Evolutionary conservation across 2,329 filamentous ascomycete genomes (phyloP), one percentile per base, ranked within the genome.

Genomic region (Phoma herbarum): DNA sequence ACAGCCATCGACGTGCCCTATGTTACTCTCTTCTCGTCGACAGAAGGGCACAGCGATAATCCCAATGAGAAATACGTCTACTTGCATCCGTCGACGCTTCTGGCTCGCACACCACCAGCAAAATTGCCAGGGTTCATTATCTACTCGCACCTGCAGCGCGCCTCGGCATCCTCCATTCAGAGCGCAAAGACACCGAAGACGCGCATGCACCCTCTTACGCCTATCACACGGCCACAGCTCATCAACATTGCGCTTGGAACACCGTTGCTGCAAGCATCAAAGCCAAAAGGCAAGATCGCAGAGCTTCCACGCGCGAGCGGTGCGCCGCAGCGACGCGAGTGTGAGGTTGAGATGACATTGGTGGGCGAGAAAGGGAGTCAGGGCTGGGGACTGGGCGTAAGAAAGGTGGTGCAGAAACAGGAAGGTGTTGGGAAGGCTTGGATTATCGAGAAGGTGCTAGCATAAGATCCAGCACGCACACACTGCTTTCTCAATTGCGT

Each of bases 1-100:
- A 87, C 93, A n/a, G 91, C 93, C 1, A 96, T 95, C 64, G 93
- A 98, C 67, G 91, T 98, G 2, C 91, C 94, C 0, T 99, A 98
- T 73, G 77, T 96, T 7, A 93, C 95, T 0, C 87, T 99, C 4
- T 87, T 93, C 65, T 88, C 92, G 0, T 82, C 92, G 60, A 75
- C 86, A 42, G 71, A 82, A 20, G 39, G 69, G 20, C 69, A 70
- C 49, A 83, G 48, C 57, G 76, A 68, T 71, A 76, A 81, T 16
- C 79, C 82, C 16, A 67, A 83, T 28, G 87, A 91, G 52, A 84
- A 85, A 54, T 88, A 89, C 29, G 92, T 97, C 2, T 98, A 91
- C 73, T 86, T 98, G 43, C 95, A 98, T 75, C 93, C 95, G 0
- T 86, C 90, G 0, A 97, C 93, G 1, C 83, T 92, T 3, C 85